Evolutionary conservation across 805 yeast species (phyloP), one percentile per base, ranked within the genome.

Genomic region (Schizosaccharomyces pombe): DNA sequence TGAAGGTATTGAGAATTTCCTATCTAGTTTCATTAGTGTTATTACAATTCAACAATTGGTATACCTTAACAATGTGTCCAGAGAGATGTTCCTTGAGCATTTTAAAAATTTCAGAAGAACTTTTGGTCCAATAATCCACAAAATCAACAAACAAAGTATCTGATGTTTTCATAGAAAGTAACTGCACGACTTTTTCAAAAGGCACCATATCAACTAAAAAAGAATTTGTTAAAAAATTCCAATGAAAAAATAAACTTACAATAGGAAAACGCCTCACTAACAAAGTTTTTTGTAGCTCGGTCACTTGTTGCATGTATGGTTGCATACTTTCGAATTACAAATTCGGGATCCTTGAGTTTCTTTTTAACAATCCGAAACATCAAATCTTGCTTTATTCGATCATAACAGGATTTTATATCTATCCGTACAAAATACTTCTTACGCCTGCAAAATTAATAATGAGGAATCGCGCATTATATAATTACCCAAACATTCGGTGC

Each of bases 371-470:
- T 51, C 4, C 49, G 43, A 19, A 43, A 52, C 1, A 57, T 58
- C 12, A 9, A 56, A 14, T 56, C 59, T 6, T 55, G 55, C 0
- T 68, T 61, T 14, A 86, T 68, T 1, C 78, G 74, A 61, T 89
- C 96, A 63, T 77, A 87, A 55, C 95, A 85, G 2, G 79, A 72
- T 55, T 72, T 72, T 58, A 83, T 77, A 63, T 87, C 97, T 64
- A 85, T 82, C 59, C 82, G 84, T 28, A 82, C 68, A 14, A 74
- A 74, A 60, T 69, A 74, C 26, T 43, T 43, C 26, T 43, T 43
- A 6, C 49, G 30, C 6, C 30, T 43, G 14, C 11, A 5, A 16
- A 16, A 22, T 14, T 19, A n/a, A 22, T 22, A 16, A 9, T 26
- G 26, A 26, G 5, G 4, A 1, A 22, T 12, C 28, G 14, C 5